Base-by-base conservation (phyloP, 2,329 filamentous ascomycete species). In the Pseudogymnoascus sp. region DNA sequence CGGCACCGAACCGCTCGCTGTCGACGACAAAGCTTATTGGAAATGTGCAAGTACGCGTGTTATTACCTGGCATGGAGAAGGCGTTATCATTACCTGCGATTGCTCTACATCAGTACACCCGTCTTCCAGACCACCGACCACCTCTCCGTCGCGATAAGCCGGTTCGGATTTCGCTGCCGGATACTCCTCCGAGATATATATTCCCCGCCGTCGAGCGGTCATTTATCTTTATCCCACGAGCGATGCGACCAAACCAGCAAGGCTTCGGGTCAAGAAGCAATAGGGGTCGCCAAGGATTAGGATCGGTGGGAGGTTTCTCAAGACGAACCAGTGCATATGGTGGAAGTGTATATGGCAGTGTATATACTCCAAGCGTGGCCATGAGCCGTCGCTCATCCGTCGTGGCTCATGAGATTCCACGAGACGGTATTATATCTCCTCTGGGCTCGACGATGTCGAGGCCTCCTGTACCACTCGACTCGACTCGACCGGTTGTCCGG, bases 161-260 rank as follows among this genome's bases (percentile, higher is more conserved):
- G 6, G 95, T 97, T 42, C 88, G 95, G 60, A 91, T 99, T 68
- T 97, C 92, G 7, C 81, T 99, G 43, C 93, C 95, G 1, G 83
- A 89, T 28, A 84, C 89, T 66, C 80, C 86, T 11, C 90, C 91
- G 37, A 86, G 90, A 66, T 97, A 97, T 75, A 93, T 97, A 65
- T 96, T 95, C 76, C 95, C 95, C 5, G 89, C 92, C 1, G 82
- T 85, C 56, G 93, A 97, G 70, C 83, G 95, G 67, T 97, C 95
- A 0, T 99, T 99, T 75, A 96, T 97, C 70, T 99, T 99, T 77
- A 99, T 99, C 65, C 95, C 95, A 11, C 85, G 95, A 68, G 93
- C 93, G 9, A 84, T 97, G 78, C 86, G 95, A 68, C 95, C 95
- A 12, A 97, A 96, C 73, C 92, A 96, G 74, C 91, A 96, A 78